Conservation (phyloP, 2,329 filamentous ascomycete species). For the Sporothrix globosa region DNA sequence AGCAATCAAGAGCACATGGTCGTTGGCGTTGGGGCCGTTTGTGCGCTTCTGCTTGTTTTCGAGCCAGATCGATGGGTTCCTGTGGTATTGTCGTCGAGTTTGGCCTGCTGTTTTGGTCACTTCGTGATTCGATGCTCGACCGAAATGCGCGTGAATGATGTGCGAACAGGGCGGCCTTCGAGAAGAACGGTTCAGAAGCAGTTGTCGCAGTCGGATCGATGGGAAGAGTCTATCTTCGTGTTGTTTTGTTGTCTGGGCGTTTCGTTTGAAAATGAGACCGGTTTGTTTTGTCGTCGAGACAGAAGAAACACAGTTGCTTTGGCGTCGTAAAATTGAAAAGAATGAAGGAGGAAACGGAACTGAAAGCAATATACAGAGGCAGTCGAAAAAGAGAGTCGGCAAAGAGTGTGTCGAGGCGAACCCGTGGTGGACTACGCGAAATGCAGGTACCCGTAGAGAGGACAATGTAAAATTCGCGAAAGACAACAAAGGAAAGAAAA, state of each 20-base stretch:
- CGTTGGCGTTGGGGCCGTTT: not conserved
- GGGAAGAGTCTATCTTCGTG: not conserved
- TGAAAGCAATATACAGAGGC: not conserved
- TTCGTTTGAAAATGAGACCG: not conserved
- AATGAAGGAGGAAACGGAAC: not conserved
- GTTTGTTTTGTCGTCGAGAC: constrained; percentile 22
- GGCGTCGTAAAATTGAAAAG: not conserved
- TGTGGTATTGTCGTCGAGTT: not conserved
- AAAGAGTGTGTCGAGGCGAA: constrained; percentile 2
- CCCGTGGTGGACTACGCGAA: not conserved
- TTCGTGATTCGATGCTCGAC: constrained; percentile 1
- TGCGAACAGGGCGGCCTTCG: constrained; percentile 1
- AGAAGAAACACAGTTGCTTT: constrained; percentile 2
- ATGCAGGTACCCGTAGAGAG: constrained; percentile 19
- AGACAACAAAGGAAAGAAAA: not conserved
- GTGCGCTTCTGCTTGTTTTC: not conserved
- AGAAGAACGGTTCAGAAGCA: not conserved
- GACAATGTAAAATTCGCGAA: not conserved
- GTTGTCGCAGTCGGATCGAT: constrained; percentile 4
- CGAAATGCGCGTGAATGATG: constrained; percentile 23
- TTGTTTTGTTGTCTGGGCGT: not conserved
- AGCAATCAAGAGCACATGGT: constrained; percentile 23
- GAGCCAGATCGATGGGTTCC: not conserved
- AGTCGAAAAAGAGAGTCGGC: not conserved
- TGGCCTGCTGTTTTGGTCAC: not conserved